Conservation (phyloP, 177 flowering plant genomes). For the Telopea speciosissima region DNA sequence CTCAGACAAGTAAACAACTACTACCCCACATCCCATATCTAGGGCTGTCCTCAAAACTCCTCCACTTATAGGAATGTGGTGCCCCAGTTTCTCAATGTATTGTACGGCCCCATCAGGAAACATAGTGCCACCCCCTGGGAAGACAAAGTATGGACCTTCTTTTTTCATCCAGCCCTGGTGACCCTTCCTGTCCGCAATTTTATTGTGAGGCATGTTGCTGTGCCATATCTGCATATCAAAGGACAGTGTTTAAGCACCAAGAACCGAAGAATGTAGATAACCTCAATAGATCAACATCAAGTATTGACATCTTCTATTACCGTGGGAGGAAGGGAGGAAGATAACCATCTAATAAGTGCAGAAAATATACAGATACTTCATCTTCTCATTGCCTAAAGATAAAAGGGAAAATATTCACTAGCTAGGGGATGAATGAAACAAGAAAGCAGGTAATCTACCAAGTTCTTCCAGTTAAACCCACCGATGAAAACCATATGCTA, state of each 20-base stretch:
- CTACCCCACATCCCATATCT: slow-evolving; percentile 99
- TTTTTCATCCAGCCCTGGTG: slow-evolving; percentile 99
- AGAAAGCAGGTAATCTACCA: neutral
- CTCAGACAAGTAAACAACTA: slow-evolving; percentile 11
- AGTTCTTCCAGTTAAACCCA: neutral
- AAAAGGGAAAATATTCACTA: neutral
- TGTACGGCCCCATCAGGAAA: slow-evolving; percentile 89
- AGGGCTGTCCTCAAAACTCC: slow-evolving; percentile 89
- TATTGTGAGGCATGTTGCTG: slow-evolving; percentile 88
- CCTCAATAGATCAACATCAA: neutral
- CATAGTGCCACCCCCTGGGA: slow-evolving; percentile 99
- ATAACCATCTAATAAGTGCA: neutral
- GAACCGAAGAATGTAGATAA: neutral
- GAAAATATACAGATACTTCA: too few species aligned
- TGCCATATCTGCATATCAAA: slow-evolving; percentile 80
- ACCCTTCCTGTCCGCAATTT: slow-evolving; percentile 94
- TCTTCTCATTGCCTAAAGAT: neutral
- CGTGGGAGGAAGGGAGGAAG: too few species aligned
- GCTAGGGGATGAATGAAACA: neutral
- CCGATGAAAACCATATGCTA: neutral
- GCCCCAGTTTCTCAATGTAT: slow-evolving; percentile 84
- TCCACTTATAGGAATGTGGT: slow-evolving; percentile 69
- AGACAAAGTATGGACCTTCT: slow-evolving; percentile 75
- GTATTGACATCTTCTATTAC: neutral
- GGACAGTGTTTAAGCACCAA: neutral